Base-by-base conservation (phyloP, 2,329 filamentous ascomycete species). In the Whalleya microplaca region DNA sequence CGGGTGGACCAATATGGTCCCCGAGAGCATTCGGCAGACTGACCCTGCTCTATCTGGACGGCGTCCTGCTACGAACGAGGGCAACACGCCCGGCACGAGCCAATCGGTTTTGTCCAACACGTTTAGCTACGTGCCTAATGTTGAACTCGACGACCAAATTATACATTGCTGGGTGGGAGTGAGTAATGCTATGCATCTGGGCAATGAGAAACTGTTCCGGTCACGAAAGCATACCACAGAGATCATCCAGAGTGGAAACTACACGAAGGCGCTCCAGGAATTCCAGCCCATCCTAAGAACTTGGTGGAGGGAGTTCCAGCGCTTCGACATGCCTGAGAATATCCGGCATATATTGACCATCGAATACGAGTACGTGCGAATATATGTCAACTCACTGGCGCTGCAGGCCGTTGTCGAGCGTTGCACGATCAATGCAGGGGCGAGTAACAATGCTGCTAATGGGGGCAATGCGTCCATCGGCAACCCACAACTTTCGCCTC, bases 341-440 rank as follows among this genome's bases (percentile, higher is more conserved):
- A 87, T 86, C 63, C 78, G 83, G 27, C 86, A 92, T 70, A 93
- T 98, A 56, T 80, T 99, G 27, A 89, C 86, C 7, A 97, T 98
- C 63, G 95, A 99, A 76, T 97, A 95, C 69, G 92, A 98, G 69
- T 97, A 97, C 71, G 92, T 94, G 21, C 86, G 94, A 67, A 90
- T 97, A 48, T 98, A 98, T 70, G 84, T 97, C 76, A 97, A 98
- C 72, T 96, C 93, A 0, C 80, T 99, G 1, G 93, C 93, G 2
- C 79, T 99, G 1, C 95, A 99, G 75, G 95, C 95, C 20, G 92
- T 98, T 2, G 92, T 98, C 5, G 94, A 97, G 74, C 86, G 93
- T 58, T 96, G 91, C 75, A 94, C 92, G 6, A 92, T 84, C 58
- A 89, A 93, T 62, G 86, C 87, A 19, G 77, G 76, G 10, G 78